Base-by-base conservation (phyloP, 441 rosid species). In the Syzygium syzygioides region DNA sequence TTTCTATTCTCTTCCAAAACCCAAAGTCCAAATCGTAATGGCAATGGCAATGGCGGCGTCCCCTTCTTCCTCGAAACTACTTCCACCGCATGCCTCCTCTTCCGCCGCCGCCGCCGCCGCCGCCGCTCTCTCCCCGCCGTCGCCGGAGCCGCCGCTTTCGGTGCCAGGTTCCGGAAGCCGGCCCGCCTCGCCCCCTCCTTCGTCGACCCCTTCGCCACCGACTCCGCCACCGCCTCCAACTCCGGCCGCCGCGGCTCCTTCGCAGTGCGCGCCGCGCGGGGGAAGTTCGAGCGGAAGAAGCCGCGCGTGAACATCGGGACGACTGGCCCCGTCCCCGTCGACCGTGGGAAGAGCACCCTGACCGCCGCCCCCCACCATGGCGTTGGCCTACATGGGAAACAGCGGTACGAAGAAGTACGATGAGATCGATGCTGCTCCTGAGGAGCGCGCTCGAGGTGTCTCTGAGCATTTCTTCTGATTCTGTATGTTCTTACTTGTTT, bases 291-390 rank as follows among this genome's bases (percentile, higher is more conserved):
- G 95, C 89, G 99, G 54, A 96, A 96, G 92, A 98, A 98, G 57
- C 99, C 98, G 86, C 99, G 96, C 26, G 94, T 98, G 80, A 97
- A 98, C 93, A 95, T 98, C 88, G 98, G 99, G 14, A 96, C 99
- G 3, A 98, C 96, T 55, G 99, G 99, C 59, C 98, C 96, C 52
- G 99, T 97, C 59, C 98, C 96, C 52, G 99, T 97, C 86, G 99
- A 98, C 98, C 99, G 96, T 71, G 99, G 99, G 25, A 97, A 98
- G 91, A 98, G 98, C 32, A 95, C 99, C 37, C 90, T 96, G 60
- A 98, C 98, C n/a, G 98, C 98, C 7, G 97, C 99, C 79, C 94
- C 94, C 96, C 34, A 97, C 99, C 91, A 98, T 97, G 99, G 99
- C 98, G 52, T 88, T 96, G 25, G 99, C 98, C 84, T 86, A 95